These are phyloP conservation scores for Apiospora sp. DNA, from an alignment of 2,329 filamentous ascomycete genomes.

Conservation along the genomic window DNA sequence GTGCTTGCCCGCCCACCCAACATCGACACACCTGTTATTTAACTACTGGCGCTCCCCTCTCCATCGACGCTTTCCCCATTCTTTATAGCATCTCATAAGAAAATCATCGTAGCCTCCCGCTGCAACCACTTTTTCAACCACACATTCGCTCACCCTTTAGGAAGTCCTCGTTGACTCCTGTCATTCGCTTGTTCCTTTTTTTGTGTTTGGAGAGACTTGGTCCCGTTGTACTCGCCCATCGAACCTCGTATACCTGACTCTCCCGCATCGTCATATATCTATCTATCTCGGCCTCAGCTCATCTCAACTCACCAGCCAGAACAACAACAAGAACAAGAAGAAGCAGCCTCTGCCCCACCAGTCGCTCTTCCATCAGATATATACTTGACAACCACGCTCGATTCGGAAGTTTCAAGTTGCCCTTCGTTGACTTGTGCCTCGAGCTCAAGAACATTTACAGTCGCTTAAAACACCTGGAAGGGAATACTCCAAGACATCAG, in stretches of 20 bases:
- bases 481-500: constrained; percentile 36
- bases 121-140: constrained; percentile 22
- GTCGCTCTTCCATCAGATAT: constrained; percentile 35
- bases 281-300: constrained; percentile 9
- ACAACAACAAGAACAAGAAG: constrained; percentile 8
- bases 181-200: constrained; percentile 72
- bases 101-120: constrained; percentile 22
- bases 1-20: constrained; percentile 18
- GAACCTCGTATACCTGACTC: constrained; percentile 33
- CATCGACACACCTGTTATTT: constrained; percentile 23
- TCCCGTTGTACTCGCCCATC: constrained; percentile 43
- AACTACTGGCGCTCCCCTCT: constrained; percentile 21
- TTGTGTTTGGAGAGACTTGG: constrained; percentile 53
- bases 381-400: constrained; percentile 31
- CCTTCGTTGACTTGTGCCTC: constrained; percentile 38
- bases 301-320: constrained; percentile 13
- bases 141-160: constrained; percentile 49
- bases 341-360: constrained; percentile 25
- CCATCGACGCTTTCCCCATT: constrained; percentile 21
- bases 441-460: constrained; percentile 43
- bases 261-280: constrained; percentile 31
- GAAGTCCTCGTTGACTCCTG: constrained; percentile 79
- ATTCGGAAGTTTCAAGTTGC: constrained; percentile 32
- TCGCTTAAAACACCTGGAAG: constrained; percentile 46
- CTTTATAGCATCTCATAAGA: constrained; percentile 23